Evolutionary conservation across 1,284 basidiomycete genomes (phyloP), one percentile per base, ranked within the genome.

Genomic region (Cryptococcus floricola): DNA sequence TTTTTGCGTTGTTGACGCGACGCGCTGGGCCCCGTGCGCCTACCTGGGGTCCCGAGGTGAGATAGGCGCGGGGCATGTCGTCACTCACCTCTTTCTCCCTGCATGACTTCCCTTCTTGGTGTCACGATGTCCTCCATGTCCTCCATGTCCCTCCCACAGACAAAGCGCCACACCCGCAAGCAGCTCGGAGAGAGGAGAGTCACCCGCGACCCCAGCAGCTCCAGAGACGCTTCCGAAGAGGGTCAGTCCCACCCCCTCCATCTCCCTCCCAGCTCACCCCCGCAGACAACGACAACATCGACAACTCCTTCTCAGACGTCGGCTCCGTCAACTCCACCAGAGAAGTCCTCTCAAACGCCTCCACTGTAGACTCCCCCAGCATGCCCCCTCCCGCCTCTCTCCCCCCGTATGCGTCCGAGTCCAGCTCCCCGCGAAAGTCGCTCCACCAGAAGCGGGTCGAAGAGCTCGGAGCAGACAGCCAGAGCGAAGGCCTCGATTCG

Each of bases 211-310:
- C 62, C 62, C 19, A 64, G 62, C 31, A 71, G 70, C 48, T 75
- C 73, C 27, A 63, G 69, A 60, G 73, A 77, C 61, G 75, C 75
- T 9, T 75, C 73, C 53, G 75, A 75, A 50, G 75, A 77, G 57
- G 75, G 73, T 75, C 55, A 62, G 42, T 18, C 42, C 25, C 12
- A 10, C 18, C 14, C 8, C 8, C 41, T 7, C 6, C 41, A 23
- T 19, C 42, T 23, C 14, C 7, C n/a, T n/a, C 19, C 5, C 38
- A 12, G 18, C 16, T 23, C 44, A 27, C 27, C 39, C 37, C 45
- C 18, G 13, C 52, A 56, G 47, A 58, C 48, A 58, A 66, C 69
- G 71, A 76, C 60, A 71, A 75, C 61, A 67, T 68, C 56, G 67
- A 67, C 34, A 64, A 64, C 39, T 64, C 59, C 25, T 56, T 65